Base-by-base conservation (phyloP, 371 early-diverging fungal species). In the Mucor plumbeus region DNA sequence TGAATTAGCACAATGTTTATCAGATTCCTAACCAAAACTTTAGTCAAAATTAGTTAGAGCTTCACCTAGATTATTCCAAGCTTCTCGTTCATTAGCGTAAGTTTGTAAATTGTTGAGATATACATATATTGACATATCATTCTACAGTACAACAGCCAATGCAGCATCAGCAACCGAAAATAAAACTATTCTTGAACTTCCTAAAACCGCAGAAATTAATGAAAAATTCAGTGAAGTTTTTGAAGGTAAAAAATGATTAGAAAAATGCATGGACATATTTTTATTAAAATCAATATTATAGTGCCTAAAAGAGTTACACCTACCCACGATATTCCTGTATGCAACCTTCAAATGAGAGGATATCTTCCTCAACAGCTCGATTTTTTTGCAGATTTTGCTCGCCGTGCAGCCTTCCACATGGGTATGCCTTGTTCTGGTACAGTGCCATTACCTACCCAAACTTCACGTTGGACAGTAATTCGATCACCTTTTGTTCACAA, bases 401-500 rank as follows among this genome's bases (percentile, higher is more conserved):
- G 91, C 55, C 89, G 92, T 63, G 88, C 95, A 1, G 97, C 97
- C 7, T 87, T 85, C 68, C 80, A 87, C 48, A 73, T 95, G 76
- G 80, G 83, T 11, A 90, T 97, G 72, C 92, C 95, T 3, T 91
- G 92, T 68, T 85, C 91, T 14, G 91, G 91, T 3, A 73, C 84
- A 1, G 82, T 92, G n/a, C 87, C 90, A 41, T 76, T 96, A 43
- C 95, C 92, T 0, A 91, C 90, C n/a, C 85, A 90, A 63, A 88
- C 88, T 11, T 86, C 92, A 55, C 89, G 88, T 67, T 98, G 96
- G 97, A 91, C 94, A 14, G 94, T 96, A 54, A 89, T 92, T 58
- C 90, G 90, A 67, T 95, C 95, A 15, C 97, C 97, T n/a, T 97
- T 97, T 79, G 90, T 96, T 15, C 92, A 96, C 82, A 97, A 95